phyloP scores from a whole-genome alignment of 305 asterid species.

The Solanum hybrid region DNA sequence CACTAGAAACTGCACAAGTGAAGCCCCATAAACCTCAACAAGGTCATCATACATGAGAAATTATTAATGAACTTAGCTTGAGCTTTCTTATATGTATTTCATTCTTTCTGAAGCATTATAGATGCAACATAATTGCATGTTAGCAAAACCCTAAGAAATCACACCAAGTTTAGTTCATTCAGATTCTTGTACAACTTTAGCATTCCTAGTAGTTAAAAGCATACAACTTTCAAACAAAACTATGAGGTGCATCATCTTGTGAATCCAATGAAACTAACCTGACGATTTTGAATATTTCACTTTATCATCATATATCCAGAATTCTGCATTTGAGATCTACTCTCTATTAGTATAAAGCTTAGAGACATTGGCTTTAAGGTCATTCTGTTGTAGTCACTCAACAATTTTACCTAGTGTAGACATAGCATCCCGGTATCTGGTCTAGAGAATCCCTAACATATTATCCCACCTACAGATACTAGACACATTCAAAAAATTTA shows the following conservation, averaged over 20 bases:
- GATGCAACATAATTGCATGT: not conserved
- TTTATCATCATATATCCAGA: conserved; percentile 70
- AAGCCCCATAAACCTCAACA: not conserved
- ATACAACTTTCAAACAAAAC: not conserved
- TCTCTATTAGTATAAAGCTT: not conserved
- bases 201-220: not conserved
- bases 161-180: not conserved
- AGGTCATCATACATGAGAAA: not conserved
- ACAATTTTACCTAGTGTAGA: not conserved
- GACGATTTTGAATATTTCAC: conserved; percentile 78
- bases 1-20: not conserved
- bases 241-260: not conserved
- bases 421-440: not conserved
- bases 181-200: not conserved
- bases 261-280: conserved; percentile 39
- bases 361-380: not conserved
- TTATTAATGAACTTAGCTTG: not conserved
- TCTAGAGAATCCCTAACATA: not conserved
- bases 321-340: conserved; percentile 18
- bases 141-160: not conserved
- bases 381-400: not conserved
- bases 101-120: not conserved
- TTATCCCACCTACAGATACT: not conserved
- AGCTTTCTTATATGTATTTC: not conserved
- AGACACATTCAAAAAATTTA: not conserved